phyloP scores from a whole-genome alignment of 192 early-diverging fungal genomes.

The Umbelopsis sp. region DNA sequence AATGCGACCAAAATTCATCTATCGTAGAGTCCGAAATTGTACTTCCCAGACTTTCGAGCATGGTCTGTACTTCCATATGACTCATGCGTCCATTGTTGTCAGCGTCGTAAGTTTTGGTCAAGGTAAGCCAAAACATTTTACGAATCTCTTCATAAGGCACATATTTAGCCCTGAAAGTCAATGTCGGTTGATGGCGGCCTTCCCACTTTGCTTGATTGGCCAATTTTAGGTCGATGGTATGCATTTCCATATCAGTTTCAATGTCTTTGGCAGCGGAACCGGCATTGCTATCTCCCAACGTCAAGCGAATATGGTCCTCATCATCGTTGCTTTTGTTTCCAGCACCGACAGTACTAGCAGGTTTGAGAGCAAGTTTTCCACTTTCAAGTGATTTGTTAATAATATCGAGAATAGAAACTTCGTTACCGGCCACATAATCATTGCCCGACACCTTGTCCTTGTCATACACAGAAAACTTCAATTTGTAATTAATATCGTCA shows the following conservation, averaged over 20 bases:
- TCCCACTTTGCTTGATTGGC: constrained; percentile 29
- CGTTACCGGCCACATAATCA: constrained; percentile 54
- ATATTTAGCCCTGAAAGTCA: constrained; percentile 58
- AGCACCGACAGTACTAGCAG: background rate
- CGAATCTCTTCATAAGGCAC: constrained; percentile 60
- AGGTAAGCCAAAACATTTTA: constrained; percentile 64
- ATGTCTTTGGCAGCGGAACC: background rate
- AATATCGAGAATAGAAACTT: constrained; percentile 48
- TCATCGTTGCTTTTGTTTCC: background rate
- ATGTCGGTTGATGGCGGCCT: constrained; percentile 34
- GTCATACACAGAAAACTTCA: constrained; percentile 65
- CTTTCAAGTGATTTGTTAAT: constrained; percentile 33
- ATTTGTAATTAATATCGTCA: constrained; percentile 36
- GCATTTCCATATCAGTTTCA: constrained; percentile 41
- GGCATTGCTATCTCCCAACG: background rate
- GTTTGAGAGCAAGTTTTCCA: constrained; percentile 19
- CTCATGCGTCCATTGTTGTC: constrained; percentile 59
- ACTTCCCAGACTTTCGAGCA: constrained; percentile 67
- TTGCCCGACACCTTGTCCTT: constrained; percentile 68
- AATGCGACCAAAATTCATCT: constrained; percentile 49
- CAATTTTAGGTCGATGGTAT: constrained; percentile 38
- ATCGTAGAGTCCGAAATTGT: constrained; percentile 63
- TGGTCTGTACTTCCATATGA: constrained; percentile 57
- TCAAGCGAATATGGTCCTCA: constrained; percentile 2
- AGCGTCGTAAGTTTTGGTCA: constrained; percentile 56